A percentile compares a stretch with the other conserved stretches of the same genome.
These are phyloP conservation scores for Raffaelea albimanens DNA, from an alignment of 2,329 filamentous ascomycete species.

Conservation along the genomic window DNA sequence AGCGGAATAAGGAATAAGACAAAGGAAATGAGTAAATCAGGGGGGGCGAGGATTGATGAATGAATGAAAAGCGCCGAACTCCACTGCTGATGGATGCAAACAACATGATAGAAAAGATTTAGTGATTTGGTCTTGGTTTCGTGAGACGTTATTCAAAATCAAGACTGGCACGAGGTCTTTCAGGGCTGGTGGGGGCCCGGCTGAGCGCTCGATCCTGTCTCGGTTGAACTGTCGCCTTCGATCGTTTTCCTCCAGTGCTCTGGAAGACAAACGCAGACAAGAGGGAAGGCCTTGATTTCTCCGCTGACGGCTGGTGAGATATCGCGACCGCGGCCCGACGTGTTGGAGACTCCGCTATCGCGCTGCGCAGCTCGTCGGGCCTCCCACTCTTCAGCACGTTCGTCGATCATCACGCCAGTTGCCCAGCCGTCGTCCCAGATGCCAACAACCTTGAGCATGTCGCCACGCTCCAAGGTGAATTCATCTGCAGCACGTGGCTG, in stretches of 20 bases:
- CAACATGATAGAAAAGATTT: not conserved
- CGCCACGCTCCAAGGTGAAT: slow-evolving; percentile 84
- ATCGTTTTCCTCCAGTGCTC: slow-evolving; percentile 97
- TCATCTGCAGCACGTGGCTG: slow-evolving; percentile 89
- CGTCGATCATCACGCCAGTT: slow-evolving; percentile 75
- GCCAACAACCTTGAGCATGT: slow-evolving; percentile 96
- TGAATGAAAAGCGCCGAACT: not conserved
- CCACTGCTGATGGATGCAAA: not conserved
- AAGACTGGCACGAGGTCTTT: slow-evolving; percentile 7
- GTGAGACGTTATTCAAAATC: not conserved
- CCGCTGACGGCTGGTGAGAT: slow-evolving; percentile 57
- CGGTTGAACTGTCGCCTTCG: slow-evolving; percentile 71
- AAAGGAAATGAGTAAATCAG: not conserved
- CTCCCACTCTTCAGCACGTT: slow-evolving; percentile 85
- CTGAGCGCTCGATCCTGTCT: slow-evolving; percentile 42
- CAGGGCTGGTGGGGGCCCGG: slow-evolving; percentile 18
- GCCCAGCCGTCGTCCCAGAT: slow-evolving; percentile 99
- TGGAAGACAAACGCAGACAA: slow-evolving; percentile 91
- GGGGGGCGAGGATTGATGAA: not conserved
- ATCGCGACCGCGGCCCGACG: slow-evolving; percentile 50
- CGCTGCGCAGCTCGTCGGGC: slow-evolving; percentile 65
- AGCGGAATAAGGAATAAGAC: not conserved
- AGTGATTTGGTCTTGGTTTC: not conserved
- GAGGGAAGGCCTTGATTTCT: slow-evolving; percentile 94
- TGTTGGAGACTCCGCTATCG: slow-evolving; percentile 88